These are phyloP conservation scores for Sclerotinia glacialis DNA, from an alignment of 2,329 filamentous ascomycete genomes.

Conservation along the genomic window DNA sequence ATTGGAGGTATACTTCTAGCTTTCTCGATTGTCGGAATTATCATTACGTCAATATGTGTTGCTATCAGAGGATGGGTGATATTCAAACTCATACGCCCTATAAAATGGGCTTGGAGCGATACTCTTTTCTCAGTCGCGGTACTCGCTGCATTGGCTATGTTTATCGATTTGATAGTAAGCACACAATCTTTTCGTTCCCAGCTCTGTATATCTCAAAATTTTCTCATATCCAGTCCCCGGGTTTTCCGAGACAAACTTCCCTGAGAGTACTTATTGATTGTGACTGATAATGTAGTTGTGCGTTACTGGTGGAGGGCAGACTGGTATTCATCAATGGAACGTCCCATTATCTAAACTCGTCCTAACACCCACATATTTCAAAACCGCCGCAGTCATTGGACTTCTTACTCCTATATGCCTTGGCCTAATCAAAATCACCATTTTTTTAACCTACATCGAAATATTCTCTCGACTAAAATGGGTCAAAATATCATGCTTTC, in stretches of 20 bases:
- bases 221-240: not conserved
- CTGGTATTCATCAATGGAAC: not conserved
- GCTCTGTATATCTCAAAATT: not conserved
- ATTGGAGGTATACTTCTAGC: not conserved
- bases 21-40: not conserved
- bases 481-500: not conserved
- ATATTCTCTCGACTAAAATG: not conserved
- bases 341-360: not conserved
- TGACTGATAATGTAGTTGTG: not conserved
- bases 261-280: not conserved
- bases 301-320: not conserved
- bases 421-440: not conserved
- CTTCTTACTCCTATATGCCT: not conserved
- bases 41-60: not conserved
- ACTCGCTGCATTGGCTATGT: not conserved
- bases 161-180: not conserved
- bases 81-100: not conserved
- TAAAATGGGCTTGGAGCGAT: not conserved
- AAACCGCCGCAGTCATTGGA: not conserved
- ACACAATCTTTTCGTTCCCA: not conserved
- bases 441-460: not conserved
- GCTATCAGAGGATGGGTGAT: not conserved
- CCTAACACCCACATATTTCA: not conserved
- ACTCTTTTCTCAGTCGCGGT: not conserved
- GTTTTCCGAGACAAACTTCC: not conserved